phyloP scores from a whole-genome alignment of 2,329 filamentous ascomycete genomes.

The Fusarium phyllophilum region DNA sequence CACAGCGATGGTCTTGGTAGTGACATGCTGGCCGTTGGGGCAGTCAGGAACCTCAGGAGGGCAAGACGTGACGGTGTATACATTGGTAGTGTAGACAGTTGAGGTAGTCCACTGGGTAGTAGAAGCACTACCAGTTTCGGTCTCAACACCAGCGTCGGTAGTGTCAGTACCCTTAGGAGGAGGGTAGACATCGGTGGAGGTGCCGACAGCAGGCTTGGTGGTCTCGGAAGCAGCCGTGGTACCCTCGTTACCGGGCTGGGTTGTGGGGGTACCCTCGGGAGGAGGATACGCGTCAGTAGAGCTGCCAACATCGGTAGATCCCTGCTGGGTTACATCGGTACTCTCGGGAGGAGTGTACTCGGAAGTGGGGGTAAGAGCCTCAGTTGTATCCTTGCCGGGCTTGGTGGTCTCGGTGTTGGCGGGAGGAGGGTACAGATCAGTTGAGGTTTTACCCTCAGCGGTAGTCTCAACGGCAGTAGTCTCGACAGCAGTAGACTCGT shows the following conservation, averaged over 20 bases:
- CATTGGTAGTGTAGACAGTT: constrained; percentile 38
- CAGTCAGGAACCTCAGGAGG: constrained; percentile 34
- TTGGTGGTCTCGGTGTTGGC: constrained; percentile 12
- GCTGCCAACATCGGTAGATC: constrained; percentile 10
- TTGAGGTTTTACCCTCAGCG: constrained; percentile 1
- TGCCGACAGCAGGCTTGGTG: not conserved
- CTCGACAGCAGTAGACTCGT: not conserved
- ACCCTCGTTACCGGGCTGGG: not conserved
- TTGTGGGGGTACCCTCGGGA: constrained; percentile 9
- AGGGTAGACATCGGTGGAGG: not conserved
- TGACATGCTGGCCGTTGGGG: constrained; percentile 23
- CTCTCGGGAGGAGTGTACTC: constrained; percentile 11
- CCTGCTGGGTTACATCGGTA: constrained; percentile 16
- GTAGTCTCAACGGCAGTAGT: not conserved
- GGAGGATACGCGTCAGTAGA: constrained; percentile 19
- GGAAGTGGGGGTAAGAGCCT: constrained; percentile 19
- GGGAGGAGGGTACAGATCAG: constrained; percentile 20
- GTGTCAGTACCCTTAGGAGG: not conserved
- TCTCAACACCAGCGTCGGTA: not conserved
- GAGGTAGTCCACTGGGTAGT: constrained; percentile 30
- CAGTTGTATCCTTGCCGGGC: constrained; percentile 9
- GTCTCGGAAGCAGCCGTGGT: constrained; percentile 17
- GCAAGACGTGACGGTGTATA: constrained; percentile 38
- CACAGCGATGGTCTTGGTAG: constrained; percentile 38
- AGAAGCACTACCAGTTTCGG: not conserved